These are phyloP conservation scores for Podospora bellae-mahoneyi DNA, from an alignment of 495 filamentous ascomycete species.

Conservation along the genomic window DNA sequence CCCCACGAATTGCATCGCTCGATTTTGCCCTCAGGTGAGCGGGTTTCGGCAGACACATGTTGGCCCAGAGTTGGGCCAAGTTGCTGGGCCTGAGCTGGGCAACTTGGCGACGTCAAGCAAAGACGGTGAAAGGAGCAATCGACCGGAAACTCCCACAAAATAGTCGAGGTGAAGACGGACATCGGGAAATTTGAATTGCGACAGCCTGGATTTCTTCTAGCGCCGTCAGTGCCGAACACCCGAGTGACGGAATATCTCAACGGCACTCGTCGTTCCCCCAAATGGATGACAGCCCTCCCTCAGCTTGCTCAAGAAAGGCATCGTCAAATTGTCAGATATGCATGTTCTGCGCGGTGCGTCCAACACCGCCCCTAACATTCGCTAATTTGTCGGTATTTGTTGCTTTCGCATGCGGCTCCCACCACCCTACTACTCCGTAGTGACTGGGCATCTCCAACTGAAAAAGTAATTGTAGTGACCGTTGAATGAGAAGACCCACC, in stretches of 20 bases:
- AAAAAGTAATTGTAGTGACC: not conserved
- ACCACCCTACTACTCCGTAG: not conserved
- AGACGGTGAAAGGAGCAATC: not conserved
- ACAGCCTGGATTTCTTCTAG: not conserved
- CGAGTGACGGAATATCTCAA: constrained; percentile 8
- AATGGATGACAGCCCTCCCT: not conserved
- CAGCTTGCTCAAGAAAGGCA: not conserved
- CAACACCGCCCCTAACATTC: not conserved
- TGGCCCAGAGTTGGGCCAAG: constrained; percentile 11
- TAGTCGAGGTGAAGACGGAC: not conserved
- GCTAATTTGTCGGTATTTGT: not conserved
- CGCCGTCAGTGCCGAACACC: constrained; percentile 7
- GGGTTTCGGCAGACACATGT: not conserved
- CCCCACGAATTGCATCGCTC: not conserved
- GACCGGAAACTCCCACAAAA: not conserved
- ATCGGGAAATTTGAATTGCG: not conserved
- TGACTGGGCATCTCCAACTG: not conserved
- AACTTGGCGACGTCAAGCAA: constrained; percentile 11
- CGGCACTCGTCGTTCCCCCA: not conserved
- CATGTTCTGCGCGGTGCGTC: not conserved
- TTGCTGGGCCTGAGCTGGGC: constrained; percentile 8
- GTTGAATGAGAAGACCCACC: not conserved
- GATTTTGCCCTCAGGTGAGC: not conserved
- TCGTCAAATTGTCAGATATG: not conserved
- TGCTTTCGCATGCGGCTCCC: not conserved